Percentiles rank a stretch among this genome's conserved stretches.
phyloP scores from a whole-genome alignment of 73 alveolate species.

The Strombidium stylifer region DNA sequence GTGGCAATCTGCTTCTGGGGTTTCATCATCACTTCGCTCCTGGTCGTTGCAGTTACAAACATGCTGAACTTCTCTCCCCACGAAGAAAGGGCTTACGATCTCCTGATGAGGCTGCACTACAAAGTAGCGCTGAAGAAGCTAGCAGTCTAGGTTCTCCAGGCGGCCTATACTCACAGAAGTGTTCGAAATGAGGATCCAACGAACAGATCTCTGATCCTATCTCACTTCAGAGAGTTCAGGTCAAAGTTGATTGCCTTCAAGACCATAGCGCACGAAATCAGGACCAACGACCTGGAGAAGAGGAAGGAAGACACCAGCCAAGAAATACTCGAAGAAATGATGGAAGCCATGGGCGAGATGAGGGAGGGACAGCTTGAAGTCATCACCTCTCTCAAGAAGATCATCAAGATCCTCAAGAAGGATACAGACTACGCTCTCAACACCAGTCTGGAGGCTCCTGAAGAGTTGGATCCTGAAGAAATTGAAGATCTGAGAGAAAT shows the following conservation, averaged over 20 bases:
- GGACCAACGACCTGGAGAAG: neutral
- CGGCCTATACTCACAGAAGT: constrained; percentile 5
- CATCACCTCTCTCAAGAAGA: neutral
- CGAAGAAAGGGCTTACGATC: constrained; percentile 47
- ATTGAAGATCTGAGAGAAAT: neutral
- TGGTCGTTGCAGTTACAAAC: constrained; percentile 90
- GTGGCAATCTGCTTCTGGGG: constrained; percentile 94
- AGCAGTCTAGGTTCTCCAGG: constrained; percentile 44
- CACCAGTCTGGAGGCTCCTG: neutral
- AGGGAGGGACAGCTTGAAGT: neutral
- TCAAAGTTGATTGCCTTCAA: constrained; percentile 3
- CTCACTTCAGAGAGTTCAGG: constrained; percentile 13
- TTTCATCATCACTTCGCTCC: constrained; percentile 81
- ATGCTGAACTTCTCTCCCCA: constrained; percentile 57
- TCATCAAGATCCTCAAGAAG: neutral
- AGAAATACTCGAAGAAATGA: neutral
- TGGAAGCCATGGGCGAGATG: neutral
- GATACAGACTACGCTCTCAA: neutral
- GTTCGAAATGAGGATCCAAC: neutral
- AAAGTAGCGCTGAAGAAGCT: constrained; percentile 41
- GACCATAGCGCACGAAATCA: constrained; percentile 7
- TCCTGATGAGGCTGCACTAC: constrained; percentile 31
- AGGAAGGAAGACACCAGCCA: constrained; percentile 8
- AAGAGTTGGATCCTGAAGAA: neutral
- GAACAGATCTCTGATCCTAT: constrained; percentile 3